Evolutionary conservation across 2,329 filamentous ascomycete species (phyloP), one percentile per base, ranked within the genome.

Genomic region (Cordyceps fumosorosea): DNA sequence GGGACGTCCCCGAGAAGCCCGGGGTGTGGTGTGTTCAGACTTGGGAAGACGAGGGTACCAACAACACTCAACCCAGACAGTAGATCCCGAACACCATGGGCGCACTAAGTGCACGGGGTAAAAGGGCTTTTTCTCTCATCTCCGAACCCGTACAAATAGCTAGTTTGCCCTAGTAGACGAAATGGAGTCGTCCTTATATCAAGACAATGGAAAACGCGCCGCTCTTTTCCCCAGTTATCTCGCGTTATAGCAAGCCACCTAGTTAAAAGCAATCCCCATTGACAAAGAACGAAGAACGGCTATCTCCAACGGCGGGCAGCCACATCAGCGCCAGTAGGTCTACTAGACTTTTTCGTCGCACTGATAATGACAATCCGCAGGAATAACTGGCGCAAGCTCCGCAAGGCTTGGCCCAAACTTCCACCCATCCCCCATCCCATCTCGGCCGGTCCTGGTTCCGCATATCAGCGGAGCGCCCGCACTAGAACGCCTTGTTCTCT

Each of bases 371-470:
- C 29, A 44, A n/a, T 44, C 6, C 40, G 12, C 40, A 16, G 6
- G 5, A 18, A 44, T n/a, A 18, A n/a, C 3, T 16, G 40, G 16
- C 5, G 12, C 29, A 48, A 20, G 44, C 11, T 56, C 29, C n/a
- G 24, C 40, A 22, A 57, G 55, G 44, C 55, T 47, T 57, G 55
- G 55, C 45, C 56, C 47, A 45, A 24, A 44, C 40, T 37, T 14
- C 29, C 29, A 29, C 29, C 29, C 29, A 29, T 29, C 29, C 8
- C 45, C 56, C 56, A 57, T 44, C 47, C 56, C 45, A 47, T 47
- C 56, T 51, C 34, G 22, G 26, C 37, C 45, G 45, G 56, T n/a
- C 56, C 56, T 59, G 51, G 51, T 59, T 59, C 56, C 56, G 56
- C 34, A 32, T 29, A 29, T 22, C 32, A 51, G 32, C 56, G 16